These are phyloP conservation scores for Bidens hawaiensis DNA, from an alignment of 140 eudicot genomes.

Conservation along the genomic window DNA sequence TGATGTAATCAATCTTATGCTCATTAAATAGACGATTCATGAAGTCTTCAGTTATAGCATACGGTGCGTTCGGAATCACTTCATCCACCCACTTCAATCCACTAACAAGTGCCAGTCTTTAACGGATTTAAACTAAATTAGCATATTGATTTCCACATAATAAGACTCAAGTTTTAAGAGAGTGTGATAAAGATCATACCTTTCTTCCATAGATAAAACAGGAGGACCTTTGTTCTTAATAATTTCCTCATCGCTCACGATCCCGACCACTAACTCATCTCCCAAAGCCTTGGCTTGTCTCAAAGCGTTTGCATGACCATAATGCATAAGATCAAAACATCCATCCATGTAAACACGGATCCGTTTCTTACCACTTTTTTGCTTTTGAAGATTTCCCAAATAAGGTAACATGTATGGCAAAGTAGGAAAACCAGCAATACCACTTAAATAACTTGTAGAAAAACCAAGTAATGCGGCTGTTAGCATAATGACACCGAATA, in stretches of 20 bases:
- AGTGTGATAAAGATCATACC: slow-evolving; percentile 57
- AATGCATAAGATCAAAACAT: slow-evolving; percentile 94
- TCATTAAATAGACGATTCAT: slow-evolving; percentile 77
- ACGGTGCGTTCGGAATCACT: slow-evolving; percentile 85
- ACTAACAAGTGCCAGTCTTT: slow-evolving; percentile 71
- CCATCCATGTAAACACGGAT: slow-evolving; percentile 97
- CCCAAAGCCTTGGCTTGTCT: slow-evolving; percentile 88
- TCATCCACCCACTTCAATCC: slow-evolving; percentile 98
- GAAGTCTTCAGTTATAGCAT: slow-evolving; percentile 84
- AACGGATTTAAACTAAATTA: slow-evolving; percentile 15
- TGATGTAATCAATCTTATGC: slow-evolving; percentile 75
- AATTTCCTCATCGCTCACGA: slow-evolving; percentile 86
- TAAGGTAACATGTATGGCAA: slow-evolving; percentile 51
- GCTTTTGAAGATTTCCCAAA: slow-evolving; percentile 45
- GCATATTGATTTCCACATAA: slow-evolving; percentile 13
- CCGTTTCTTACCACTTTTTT: slow-evolving; percentile 48
- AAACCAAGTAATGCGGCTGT: slow-evolving; percentile 78
- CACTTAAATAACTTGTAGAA: slow-evolving; percentile 69
- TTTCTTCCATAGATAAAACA: slow-evolving; percentile 79
- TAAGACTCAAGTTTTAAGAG: not conserved
- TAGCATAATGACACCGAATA: slow-evolving; percentile 79
- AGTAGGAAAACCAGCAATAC: slow-evolving; percentile 50
- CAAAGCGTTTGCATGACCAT: slow-evolving; percentile 90
- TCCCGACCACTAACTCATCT: slow-evolving; percentile 85
- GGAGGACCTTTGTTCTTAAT: slow-evolving; percentile 86